Conservation (phyloP, 1,284 basidiomycete genomes). For the Malassezia yamatoensis region DNA sequence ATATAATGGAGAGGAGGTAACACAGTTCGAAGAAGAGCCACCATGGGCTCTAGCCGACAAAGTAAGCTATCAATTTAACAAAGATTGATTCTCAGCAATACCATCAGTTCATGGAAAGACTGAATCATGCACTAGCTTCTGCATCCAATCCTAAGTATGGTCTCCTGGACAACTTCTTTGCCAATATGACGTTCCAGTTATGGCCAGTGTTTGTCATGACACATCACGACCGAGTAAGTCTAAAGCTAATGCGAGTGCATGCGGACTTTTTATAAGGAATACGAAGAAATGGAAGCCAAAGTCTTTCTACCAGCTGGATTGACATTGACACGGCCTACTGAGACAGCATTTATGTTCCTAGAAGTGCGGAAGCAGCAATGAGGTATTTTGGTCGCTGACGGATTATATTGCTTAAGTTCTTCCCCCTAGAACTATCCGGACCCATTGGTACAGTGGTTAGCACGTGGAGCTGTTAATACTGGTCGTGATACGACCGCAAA, state of each 20-base stretch:
- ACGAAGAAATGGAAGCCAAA: neutral
- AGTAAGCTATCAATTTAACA: neutral
- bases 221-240: constrained; percentile 7
- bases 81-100: neutral
- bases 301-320: constrained; percentile 2
- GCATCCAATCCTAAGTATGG: constrained; percentile 1
- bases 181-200: constrained; percentile 12
- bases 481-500: constrained; percentile 16
- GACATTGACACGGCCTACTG: neutral
- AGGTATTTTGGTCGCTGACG: neutral
- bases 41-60: neutral
- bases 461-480: constrained; percentile 23
- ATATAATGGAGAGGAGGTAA: constrained; percentile 6
- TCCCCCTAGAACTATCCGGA: neutral
- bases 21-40: neutral
- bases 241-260: constrained; percentile 1
- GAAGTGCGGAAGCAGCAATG: neutral
- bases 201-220: constrained; percentile 8
- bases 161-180: constrained; percentile 11
- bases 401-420: neutral
- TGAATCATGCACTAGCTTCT: constrained; percentile 4
- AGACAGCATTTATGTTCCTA: constrained; percentile 8
- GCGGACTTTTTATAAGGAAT: neutral
- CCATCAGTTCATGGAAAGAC: neutral
- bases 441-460: constrained; percentile 24